Conservation (phyloP, 805 yeast species). For the Wickerhamomyces bisporus region DNA sequence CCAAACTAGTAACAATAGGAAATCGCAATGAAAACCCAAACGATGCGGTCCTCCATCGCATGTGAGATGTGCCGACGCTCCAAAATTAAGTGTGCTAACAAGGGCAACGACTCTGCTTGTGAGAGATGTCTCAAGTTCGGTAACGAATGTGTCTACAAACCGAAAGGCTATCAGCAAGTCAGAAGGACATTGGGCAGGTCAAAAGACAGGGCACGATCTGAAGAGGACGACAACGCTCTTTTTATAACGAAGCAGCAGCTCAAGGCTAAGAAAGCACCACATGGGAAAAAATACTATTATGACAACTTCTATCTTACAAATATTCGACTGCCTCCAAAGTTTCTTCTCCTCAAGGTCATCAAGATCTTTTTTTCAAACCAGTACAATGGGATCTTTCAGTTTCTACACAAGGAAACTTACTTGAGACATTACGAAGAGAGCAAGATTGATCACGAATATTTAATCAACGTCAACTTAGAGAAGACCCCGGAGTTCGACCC, state of each 20-base stretch:
- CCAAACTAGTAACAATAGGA: too few relatives aligned
- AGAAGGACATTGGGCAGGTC: too few relatives aligned
- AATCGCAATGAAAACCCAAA: background rate
- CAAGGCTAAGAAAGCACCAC: background rate
- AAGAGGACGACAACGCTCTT: background rate
- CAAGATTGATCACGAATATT: constrained; percentile 4
- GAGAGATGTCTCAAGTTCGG: constrained; percentile 9
- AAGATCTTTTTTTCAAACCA: constrained; percentile 13
- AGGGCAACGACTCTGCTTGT: constrained; percentile 7
- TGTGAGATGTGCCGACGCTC: constrained; percentile 12
- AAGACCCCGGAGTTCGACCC: constrained; percentile 20
- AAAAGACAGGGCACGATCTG: too few relatives aligned
- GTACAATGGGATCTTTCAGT: constrained; percentile 13
- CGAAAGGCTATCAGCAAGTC: constrained; percentile 9
- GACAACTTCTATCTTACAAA: constrained; percentile 1
- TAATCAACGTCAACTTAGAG: constrained; percentile 5
- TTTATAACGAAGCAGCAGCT: background rate
- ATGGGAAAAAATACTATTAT: constrained; percentile 1
- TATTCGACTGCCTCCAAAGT: constrained; percentile 10
- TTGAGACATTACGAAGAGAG: constrained; percentile 4
- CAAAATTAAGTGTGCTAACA: constrained; percentile 9
- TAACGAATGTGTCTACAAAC: constrained; percentile 9
- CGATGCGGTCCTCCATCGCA: constrained; percentile 8
- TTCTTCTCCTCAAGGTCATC: constrained; percentile 8
- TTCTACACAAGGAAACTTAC: constrained; percentile 6